Base-by-base conservation (phyloP, 1,284 basidiomycete species). In the Ustilago xerochloae region DNA sequence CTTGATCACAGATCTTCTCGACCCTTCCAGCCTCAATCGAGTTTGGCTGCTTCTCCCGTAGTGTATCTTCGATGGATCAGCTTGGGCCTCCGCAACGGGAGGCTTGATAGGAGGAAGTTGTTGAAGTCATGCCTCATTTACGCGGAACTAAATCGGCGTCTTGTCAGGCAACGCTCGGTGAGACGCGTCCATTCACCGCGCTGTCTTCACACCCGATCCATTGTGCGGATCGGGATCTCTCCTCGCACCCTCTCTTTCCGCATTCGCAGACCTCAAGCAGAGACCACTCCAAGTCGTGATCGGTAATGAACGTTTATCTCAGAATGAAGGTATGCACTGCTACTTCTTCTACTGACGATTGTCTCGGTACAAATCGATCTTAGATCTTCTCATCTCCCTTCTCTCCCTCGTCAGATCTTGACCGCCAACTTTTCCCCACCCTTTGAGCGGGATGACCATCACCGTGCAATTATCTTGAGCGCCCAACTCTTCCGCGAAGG, bases 391-490 rank as follows among this genome's bases (percentile, higher is more conserved):
- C 59, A 74, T 51, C 35, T 76, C 72, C 12, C 80, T 56, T 35
- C 69, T 57, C 32, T 67, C 65, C 43, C 90, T 89, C 0, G 94
- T 97, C 67, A 87, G 87, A 83, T 99, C 96, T 6, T 89, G 87
- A 0, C 92, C 94, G 18, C 87, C 87, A 2, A 93, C 88, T 64
- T 90, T 89, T 3, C 92, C 93, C 96, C 96, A 99, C 9, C 94
- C 94, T 9, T 91, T 89, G 8, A 99, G 88, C 6, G 96, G 96
- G 12, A 98, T 89, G n/a, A 97, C 92, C 50, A 99, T 88, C 12
- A 90, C 93, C 1, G 94, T 97, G 51, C 91, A 90, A 83, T 99
- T 99, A 82, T 99, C 96, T 71, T 93, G 91, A 29, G 91, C 80
- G 33, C 86, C 94, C 51, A 98, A 86, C 78, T 95, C 92, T 84